Base-by-base conservation (phyloP, 306 rosid species). In the Prunus mongolica region DNA sequence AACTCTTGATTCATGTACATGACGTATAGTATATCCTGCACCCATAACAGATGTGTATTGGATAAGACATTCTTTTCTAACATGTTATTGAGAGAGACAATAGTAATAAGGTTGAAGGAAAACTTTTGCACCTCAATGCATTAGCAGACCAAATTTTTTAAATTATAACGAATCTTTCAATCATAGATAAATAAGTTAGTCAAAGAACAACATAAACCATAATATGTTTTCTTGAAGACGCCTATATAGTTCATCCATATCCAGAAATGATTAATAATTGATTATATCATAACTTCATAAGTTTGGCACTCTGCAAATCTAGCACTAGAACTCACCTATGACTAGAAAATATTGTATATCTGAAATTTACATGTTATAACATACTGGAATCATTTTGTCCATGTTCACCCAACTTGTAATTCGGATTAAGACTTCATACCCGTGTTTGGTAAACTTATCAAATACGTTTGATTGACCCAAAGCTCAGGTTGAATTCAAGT, bases 11-110 rank as follows among this genome's bases (percentile, higher is more conserved):
- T 92, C 90, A 81, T 91, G 99, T 2, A 83, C 56, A 78, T 91
- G 93, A 7, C 99, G 99, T 80, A 95, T 62, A 16, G 90, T 73
- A 82, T 92, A 95, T 14, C 99, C 97, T 92, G 86, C 74, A 60
- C 14, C 72, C 72, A 78, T 65, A 57, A 47, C 51, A 67, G 19
- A 81, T 22, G 44, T 45, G 41, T 38, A 63, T 15, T 46, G 20
- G 45, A 47, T 63, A 14, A 64, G 65, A 73, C 51, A 60, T 30
- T 60, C 70, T 38, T 22, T 30, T 49, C 12, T 3, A 76, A 38
- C 72, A 71, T 34, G 45, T 16, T 18, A 73, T 24, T 15, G 44
- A 69, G 27, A 54, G 47, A 13, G 3, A 30, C 46, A 55, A n/a
- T 6, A 47, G 3, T 9, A 76, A 56, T 3, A 13, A 12, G 49